phyloP scores from a whole-genome alignment of 495 filamentous ascomycete genomes.

The Friedmanniomyces endolithicus region DNA sequence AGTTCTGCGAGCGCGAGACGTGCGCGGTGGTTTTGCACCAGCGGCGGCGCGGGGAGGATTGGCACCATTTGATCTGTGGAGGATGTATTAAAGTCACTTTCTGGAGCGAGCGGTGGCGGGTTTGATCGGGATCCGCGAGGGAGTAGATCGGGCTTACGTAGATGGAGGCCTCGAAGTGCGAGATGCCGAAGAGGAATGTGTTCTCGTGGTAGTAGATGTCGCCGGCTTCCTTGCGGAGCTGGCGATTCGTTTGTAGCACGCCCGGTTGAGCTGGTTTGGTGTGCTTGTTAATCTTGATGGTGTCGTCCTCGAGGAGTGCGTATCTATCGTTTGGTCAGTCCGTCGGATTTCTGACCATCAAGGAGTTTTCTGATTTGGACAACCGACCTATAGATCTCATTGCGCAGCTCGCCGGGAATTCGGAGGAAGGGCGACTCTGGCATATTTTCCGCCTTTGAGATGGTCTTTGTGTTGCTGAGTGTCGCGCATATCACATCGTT shows the following conservation, averaged over 20 bases:
- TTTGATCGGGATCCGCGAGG: no score
- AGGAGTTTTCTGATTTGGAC: neutral
- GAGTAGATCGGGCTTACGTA: neutral
- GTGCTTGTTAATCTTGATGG: constrained; percentile 6
- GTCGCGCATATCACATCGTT: neutral
- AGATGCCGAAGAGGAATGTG: neutral
- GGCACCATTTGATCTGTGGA: neutral
- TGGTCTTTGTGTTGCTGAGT: neutral
- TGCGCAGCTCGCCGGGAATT: neutral
- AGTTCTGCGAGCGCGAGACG: constrained; percentile 4
- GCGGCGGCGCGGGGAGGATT: neutral
- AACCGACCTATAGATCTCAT: neutral
- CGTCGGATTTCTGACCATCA: no score
- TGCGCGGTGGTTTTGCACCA: constrained; percentile 1
- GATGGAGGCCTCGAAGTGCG: neutral
- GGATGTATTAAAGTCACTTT: no score
- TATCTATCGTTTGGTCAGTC: neutral
- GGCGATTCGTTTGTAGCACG: neutral
- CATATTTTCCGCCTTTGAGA: neutral
- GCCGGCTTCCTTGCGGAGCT: neutral
- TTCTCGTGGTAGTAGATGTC: constrained; percentile 11
- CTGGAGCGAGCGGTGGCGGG: no score
- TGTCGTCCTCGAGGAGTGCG: neutral
- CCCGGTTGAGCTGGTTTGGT: neutral
- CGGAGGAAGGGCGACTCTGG: neutral